Percentiles rank a stretch among this genome's conserved stretches.
Evolutionary conservation across 73 alveolate genomes (phyloP).

Genomic region (Breviolum minutum): DNA sequence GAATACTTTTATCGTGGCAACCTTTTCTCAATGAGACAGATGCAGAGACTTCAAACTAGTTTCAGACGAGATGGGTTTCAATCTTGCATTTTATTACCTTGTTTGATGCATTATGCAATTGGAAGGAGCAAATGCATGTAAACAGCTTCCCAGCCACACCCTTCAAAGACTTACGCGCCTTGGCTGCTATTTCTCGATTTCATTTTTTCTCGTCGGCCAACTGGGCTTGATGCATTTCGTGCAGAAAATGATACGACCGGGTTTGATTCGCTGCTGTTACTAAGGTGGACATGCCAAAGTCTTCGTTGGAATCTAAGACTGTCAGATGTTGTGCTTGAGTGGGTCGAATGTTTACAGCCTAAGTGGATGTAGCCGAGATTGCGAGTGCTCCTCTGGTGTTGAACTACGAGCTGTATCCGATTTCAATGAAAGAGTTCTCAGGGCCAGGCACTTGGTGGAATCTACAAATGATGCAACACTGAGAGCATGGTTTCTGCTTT

Average conservation of each 20-base stretch:
- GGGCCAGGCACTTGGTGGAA: neutral
- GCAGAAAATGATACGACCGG: neutral
- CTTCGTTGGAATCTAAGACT: neutral
- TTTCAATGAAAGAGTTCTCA: neutral
- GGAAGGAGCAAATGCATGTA: neutral
- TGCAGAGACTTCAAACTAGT: neutral
- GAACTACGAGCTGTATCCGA: slow-evolving; percentile 42
- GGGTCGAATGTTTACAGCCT: neutral
- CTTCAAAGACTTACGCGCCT: slow-evolving; percentile 34
- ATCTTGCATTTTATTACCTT: neutral
- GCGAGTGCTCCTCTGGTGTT: slow-evolving; percentile 10
- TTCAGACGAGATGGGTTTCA: neutral
- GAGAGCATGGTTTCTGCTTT: too few relatives aligned
- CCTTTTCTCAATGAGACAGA: neutral
- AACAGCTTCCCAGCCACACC: slow-evolving; percentile 35
- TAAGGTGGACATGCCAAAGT: slow-evolving; percentile 22
- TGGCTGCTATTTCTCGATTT: neutral
- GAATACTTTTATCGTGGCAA: neutral
- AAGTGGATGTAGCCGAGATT: neutral
- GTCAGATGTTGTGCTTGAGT: neutral
- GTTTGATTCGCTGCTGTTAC: neutral
- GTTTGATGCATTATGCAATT: neutral
- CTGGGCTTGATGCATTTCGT: too few relatives aligned
- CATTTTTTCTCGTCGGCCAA: neutral
- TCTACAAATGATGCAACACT: too few relatives aligned